Evolutionary conservation across 129 eudicot genomes (phyloP), one percentile per base, ranked within the genome.

Genomic region (Tagetes patula): DNA sequence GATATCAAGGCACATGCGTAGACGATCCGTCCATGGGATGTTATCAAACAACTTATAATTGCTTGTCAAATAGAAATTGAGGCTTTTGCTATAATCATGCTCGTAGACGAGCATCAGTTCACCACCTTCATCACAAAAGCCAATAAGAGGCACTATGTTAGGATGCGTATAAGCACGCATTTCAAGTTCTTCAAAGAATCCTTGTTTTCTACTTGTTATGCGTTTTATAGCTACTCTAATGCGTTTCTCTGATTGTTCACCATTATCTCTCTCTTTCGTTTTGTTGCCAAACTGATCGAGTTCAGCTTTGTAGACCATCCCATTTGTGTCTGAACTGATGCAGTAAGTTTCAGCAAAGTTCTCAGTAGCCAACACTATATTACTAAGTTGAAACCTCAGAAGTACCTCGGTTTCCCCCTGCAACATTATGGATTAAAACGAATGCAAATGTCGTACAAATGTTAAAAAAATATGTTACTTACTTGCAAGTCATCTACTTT

Each of bases 361-460:
- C 8, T 39, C 5, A 6, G 75, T 70, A 36, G 75, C 75, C 39
- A 2, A 30, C 8, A 0, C 27, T 53, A 70, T 70, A 53, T 70
- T 52, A 2, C 5, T 39, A 0, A 8, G 20, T 38, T 39, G 65
- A 54, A 70, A 14, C 49, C 39, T 53, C 4, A 9, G 54, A 52
- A 36, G 75, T n/a, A 7, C 65, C 50, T 20, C 2, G 20, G 47
- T 53, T 38, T 70, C 38, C 65, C 75, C 75, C 75, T 70, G 65
- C 52, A 38, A 70, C 42, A 34, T 34, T 34, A 5, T 60, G 66
- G 3, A 0, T 12, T 4, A 4, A 60, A 60, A 33, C 11, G 8
- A 39, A 4, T 20, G 27, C 27, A 2, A 10, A 55, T 7, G 36
- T 2, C 27, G 27, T 20, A 4, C 4, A 12, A 3, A 3, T 20